Evolutionary conservation across 345 rosid species (phyloP).

Genomic region (Pistacia integerrima): DNA sequence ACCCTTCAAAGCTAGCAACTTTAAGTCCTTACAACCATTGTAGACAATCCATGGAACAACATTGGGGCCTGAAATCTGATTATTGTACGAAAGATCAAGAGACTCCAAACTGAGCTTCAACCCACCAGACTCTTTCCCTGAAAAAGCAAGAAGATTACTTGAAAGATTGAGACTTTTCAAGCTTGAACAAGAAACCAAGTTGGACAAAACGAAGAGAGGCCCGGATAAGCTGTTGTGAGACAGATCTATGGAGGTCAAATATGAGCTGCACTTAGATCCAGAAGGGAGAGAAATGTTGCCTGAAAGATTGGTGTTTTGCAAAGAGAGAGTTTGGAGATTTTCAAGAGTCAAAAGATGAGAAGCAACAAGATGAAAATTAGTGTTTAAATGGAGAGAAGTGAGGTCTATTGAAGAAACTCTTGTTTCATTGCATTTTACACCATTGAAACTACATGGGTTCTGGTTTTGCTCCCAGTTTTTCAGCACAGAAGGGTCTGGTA

Average conservation of each 20-base stretch:
- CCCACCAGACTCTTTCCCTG: slow-evolving; percentile 45
- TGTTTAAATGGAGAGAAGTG: slow-evolving; percentile 35
- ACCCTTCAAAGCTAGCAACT: slow-evolving; percentile 51
- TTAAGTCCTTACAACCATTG: slow-evolving; percentile 64
- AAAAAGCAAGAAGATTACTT: slow-evolving; percentile 49
- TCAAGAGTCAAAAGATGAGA: slow-evolving; percentile 53
- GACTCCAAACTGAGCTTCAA: slow-evolving; percentile 56
- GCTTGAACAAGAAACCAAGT: slow-evolving; percentile 53
- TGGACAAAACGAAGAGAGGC: slow-evolving; percentile 47
- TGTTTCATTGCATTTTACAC: slow-evolving; percentile 62
- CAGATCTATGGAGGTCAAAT: slow-evolving; percentile 69
- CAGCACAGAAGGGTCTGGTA: slow-evolving; percentile 50
- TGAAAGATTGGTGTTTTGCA: slow-evolving; percentile 50
- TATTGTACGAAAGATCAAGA: slow-evolving; percentile 81
- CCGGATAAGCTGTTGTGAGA: slow-evolving; percentile 68
- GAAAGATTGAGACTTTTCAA: slow-evolving; percentile 67
- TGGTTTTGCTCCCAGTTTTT: slow-evolving; percentile 57
- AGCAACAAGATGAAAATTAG: slow-evolving; percentile 63
- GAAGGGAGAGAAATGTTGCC: slow-evolving; percentile 57
- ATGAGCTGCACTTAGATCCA: slow-evolving; percentile 68
- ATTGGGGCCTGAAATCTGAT: slow-evolving; percentile 51
- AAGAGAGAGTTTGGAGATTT: slow-evolving; percentile 53
- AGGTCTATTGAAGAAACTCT: slow-evolving; percentile 68
- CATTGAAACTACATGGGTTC: slow-evolving; percentile 67
- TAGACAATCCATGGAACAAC: slow-evolving; percentile 54